phyloP scores from a whole-genome alignment of 345 rosid species.

The Populus alba region DNA sequence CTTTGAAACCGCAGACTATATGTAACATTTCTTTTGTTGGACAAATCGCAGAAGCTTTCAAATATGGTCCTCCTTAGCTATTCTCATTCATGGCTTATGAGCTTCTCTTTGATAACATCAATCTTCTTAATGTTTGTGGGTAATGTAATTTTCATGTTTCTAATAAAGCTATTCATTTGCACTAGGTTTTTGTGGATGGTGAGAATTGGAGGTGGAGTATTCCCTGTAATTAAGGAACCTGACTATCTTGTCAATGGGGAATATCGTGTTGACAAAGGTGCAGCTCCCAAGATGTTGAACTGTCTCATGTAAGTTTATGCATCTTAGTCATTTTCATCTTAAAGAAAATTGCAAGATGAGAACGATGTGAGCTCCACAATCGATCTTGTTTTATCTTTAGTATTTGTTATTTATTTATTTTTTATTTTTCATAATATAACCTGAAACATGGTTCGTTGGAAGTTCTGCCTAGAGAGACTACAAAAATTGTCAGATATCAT shows the following conservation, averaged over 20 bases:
- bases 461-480: not conserved
- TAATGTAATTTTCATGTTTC: not conserved
- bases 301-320: slow-evolving; percentile 86
- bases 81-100: not conserved
- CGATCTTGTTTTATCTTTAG: not conserved
- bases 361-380: not conserved
- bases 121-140: not conserved
- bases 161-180: slow-evolving; percentile 16
- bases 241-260: slow-evolving; percentile 98
- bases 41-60: not conserved
- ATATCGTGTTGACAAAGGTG: slow-evolving; percentile 97
- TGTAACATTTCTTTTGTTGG: not conserved
- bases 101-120: not conserved
- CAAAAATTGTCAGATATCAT: not conserved
- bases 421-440: not conserved
- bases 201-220: slow-evolving; percentile 98
- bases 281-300: slow-evolving; percentile 96
- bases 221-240: slow-evolving; percentile 94
- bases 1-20: not conserved
- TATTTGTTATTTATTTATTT: not conserved
- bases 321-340: not conserved
- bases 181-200: slow-evolving; percentile 99
- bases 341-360: no score
- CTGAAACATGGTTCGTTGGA: not conserved
- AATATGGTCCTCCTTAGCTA: not conserved